These are phyloP conservation scores for Candida neerlandica DNA, from an alignment of 1,139 yeast genomes.

Conservation along the genomic window DNA sequence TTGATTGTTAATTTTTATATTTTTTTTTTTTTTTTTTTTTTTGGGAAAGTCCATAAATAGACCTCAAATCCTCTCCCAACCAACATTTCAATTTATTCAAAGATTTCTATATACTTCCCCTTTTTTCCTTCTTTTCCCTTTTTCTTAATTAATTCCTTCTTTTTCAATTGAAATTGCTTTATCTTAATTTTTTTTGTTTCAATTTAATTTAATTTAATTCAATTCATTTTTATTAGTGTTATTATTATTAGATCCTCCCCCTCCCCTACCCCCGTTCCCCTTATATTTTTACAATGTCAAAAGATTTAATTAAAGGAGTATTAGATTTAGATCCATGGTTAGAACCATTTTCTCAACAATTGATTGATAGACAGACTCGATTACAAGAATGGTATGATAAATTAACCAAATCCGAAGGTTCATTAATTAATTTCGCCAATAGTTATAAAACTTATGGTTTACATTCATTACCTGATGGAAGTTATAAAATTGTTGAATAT, in stretches of 20 bases:
- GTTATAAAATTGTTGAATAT: constrained; percentile 68
- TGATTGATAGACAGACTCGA: constrained; percentile 43
- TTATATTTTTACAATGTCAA: constrained; percentile 9
- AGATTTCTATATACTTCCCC: too few species aligned
- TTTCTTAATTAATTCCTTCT: background rate
- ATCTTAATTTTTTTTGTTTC: background rate
- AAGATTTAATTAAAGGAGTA: constrained; percentile 49
- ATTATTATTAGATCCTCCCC: too few species aligned
- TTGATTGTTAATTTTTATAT: too few species aligned
- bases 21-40: background rate
- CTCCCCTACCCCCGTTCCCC: background rate
- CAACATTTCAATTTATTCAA: too few species aligned
- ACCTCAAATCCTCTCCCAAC: too few species aligned
- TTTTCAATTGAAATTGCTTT: too few species aligned
- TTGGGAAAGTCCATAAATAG: too few species aligned
- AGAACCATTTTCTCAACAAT: constrained; percentile 69
- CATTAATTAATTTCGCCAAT: constrained; percentile 52
- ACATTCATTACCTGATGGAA: constrained; percentile 48
- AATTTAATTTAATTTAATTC: too few species aligned
- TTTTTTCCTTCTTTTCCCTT: background rate
- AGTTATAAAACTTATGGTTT: constrained; percentile 77
- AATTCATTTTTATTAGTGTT: too few species aligned
- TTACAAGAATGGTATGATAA: constrained; percentile 54
- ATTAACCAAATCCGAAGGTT: constrained; percentile 48
- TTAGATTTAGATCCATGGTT: constrained; percentile 84